phyloP scores from a whole-genome alignment of 257 asterid genomes.

The Leonotis leonurus region DNA sequence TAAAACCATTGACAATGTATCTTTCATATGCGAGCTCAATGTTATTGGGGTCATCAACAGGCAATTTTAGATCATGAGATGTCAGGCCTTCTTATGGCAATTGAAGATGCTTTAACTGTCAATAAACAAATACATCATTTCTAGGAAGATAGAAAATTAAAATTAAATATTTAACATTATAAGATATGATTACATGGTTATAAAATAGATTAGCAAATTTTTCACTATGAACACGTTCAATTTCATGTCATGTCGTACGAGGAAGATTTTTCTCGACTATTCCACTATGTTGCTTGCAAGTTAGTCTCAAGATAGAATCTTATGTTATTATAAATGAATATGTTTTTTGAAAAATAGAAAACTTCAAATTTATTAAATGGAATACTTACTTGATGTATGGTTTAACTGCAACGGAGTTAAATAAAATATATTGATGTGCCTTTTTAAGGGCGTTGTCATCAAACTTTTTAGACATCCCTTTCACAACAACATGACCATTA shows the following conservation, averaged over 20 bases:
- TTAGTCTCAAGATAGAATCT: neutral
- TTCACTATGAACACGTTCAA: neutral
- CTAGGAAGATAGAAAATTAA: neutral
- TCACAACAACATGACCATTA: neutral
- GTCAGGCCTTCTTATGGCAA: neutral
- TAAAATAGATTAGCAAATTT: neutral
- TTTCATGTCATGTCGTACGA: neutral
- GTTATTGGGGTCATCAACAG: neutral
- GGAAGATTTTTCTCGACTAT: neutral
- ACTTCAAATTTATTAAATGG: no score
- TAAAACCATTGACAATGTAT: conserved; percentile 4
- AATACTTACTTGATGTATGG: neutral
- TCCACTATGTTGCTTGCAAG: neutral
- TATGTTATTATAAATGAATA: neutral
- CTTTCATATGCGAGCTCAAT: neutral
- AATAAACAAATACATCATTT: neutral
- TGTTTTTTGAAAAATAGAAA: no score
- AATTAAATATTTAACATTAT: neutral
- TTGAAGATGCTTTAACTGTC: neutral
- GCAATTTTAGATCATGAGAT: neutral
- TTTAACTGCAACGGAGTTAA: neutral
- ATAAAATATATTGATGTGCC: neutral
- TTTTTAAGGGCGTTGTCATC: neutral
- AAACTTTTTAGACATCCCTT: neutral
- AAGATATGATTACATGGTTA: neutral